A percentile compares a stretch with the other conserved stretches of the same genome.
These are phyloP conservation scores for Limonomyces culmigenus DNA, from an alignment of 1,284 basidiomycete genomes.

Conservation along the genomic window DNA sequence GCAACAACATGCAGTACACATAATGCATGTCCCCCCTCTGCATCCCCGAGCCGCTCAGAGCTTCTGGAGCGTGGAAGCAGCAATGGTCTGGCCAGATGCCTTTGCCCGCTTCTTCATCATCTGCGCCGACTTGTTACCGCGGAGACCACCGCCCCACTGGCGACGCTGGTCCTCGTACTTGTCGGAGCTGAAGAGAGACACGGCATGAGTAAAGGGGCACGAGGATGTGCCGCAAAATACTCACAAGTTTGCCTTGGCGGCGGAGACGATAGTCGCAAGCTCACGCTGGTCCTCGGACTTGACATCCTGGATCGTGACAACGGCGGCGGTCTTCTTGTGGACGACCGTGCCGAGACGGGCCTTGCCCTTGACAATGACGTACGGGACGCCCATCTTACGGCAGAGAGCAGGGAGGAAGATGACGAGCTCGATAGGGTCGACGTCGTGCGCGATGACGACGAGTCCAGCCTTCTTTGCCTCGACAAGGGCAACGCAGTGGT, in stretches of 20 bases:
- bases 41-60: no score
- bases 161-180: conserved; percentile 88
- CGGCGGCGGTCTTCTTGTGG: conserved; percentile 95
- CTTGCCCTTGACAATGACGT: conserved; percentile 97
- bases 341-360: conserved; percentile 93
- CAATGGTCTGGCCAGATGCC: conserved; percentile 56
- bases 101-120: conserved; percentile 93
- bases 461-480: conserved; percentile 97
- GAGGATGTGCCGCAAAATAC: conserved; percentile 13
- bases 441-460: conserved; percentile 95
- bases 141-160: conserved; percentile 92
- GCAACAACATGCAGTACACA: no score
- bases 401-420: conserved; percentile 97
- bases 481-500: conserved; percentile 90
- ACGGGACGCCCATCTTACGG: conserved; percentile 98
- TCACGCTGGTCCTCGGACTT: conserved; percentile 90
- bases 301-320: conserved; percentile 85
- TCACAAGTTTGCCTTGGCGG: conserved; percentile 94
- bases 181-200: conserved; percentile 50
- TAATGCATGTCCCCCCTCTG: no score
- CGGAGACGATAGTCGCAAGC: conserved; percentile 82
- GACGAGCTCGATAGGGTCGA: conserved; percentile 97
- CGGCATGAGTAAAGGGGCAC: not conserved
- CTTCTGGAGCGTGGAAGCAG: conserved; percentile 39
- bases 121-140: conserved; percentile 84